Base-by-base conservation (phyloP, 106 monocot species). In the Alisma plantagoaquatica region DNA sequence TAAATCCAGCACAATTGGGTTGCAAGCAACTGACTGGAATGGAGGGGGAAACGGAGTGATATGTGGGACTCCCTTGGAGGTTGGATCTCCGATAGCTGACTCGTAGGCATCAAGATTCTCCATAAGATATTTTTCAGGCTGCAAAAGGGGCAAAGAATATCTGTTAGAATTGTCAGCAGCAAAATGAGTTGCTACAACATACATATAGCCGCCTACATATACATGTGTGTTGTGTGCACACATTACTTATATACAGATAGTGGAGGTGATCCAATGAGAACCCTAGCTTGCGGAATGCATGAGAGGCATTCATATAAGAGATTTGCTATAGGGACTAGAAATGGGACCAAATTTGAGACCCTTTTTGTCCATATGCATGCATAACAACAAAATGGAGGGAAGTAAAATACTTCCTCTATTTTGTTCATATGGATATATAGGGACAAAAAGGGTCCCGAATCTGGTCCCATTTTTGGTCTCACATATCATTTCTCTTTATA, bases 1-100 rank as follows among this genome's bases (percentile, higher is more conserved):
- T 27, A 85, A 74, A 49, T 98, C 96, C 10, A 89, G 51, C 10
- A 98, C 89, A 61, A 98, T 98, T 15, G 96, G 96, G 66, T 85
- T 98, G 78, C 96, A 98, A 3, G 84, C 72, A 31, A 77, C 78
- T 2, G 89, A 70, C 56, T 82, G 89, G 54, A 89, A 77, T 21
- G 76, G 74, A 18, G 89, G 96, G 19, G 96, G 89, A 31, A 98
- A 98, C 2, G 59, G 73, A 16, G 58, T 78, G 10, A 98, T 98
- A 12, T 43, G 68, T 32, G 78, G 67, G 41, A 23, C 42, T 20
- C 41, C 55, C 66, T 85, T 98, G 16, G 78, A 53, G 65, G 56
- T 69, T 2, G 75, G 41, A 25, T 81, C 82, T 1, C 73, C 73
- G 19, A 82, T 24, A 2, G 81, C 96, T n/a, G 96, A 85, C 45